Percentiles rank a stretch among this genome's conserved stretches.
phyloP scores from a whole-genome alignment of 495 filamentous ascomycete species.

The Talaromyces stipitatus region DNA sequence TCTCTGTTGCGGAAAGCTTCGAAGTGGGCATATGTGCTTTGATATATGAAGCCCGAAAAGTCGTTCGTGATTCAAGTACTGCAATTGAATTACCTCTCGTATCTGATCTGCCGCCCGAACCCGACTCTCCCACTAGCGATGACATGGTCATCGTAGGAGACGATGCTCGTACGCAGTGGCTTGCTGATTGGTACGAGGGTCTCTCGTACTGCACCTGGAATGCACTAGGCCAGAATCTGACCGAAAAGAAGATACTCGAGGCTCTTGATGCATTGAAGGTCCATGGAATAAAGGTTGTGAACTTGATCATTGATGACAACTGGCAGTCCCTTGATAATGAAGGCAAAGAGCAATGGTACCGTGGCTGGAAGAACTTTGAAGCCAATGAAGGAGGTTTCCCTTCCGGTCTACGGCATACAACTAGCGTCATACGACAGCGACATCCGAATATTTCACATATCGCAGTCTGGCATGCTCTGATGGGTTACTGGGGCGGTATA shows the following conservation, averaged over 20 bases:
- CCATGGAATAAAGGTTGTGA: constrained; percentile 67
- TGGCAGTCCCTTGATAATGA: constrained; percentile 77
- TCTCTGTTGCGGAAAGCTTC: constrained; percentile 65
- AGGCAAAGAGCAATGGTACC: constrained; percentile 40
- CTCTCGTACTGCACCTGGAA: constrained; percentile 88
- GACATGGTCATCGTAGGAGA: constrained; percentile 33
- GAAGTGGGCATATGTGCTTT: constrained; percentile 71
- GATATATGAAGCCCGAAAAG: constrained; percentile 75
- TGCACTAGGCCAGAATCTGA: constrained; percentile 72
- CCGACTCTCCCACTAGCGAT: constrained; percentile 31
- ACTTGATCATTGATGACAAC: constrained; percentile 91
- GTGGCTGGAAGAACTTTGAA: constrained; percentile 66
- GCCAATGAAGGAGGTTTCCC: constrained; percentile 78
- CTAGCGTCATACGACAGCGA: constrained; percentile 57
- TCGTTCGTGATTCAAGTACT: constrained; percentile 40
- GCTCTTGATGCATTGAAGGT: constrained; percentile 65
- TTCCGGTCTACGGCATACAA: constrained; percentile 60
- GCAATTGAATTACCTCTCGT: constrained; percentile 16
- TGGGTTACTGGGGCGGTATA: constrained; percentile 94
- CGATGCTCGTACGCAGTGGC: constrained; percentile 56
- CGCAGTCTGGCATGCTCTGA: constrained; percentile 91
- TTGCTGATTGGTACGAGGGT: constrained; percentile 86
- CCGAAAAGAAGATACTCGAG: constrained; percentile 67
- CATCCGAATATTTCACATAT: constrained; percentile 74
- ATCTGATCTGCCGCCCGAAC: constrained; percentile 16